Percentiles rank a stretch among this genome's conserved stretches.
phyloP scores from a whole-genome alignment of 2,329 filamentous ascomycete species.

The Neonectria hederae region DNA sequence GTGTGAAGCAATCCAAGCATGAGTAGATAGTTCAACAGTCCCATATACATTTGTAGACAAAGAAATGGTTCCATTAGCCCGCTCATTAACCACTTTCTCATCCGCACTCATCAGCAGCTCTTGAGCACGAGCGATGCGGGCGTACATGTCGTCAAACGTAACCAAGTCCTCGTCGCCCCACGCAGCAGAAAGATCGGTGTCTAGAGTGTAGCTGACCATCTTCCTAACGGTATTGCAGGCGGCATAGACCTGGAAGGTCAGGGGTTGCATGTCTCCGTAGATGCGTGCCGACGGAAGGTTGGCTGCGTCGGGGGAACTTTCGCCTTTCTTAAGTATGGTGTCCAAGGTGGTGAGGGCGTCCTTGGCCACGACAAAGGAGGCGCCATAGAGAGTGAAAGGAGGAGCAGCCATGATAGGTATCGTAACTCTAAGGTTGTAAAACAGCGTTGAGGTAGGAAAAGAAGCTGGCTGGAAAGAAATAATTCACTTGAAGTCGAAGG shows the following conservation, averaged over 20 bases:
- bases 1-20: background rate
- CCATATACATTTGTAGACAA: background rate
- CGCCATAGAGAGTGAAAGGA: background rate
- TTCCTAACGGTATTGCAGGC: constrained; percentile 40
- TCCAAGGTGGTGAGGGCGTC: background rate
- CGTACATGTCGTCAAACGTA: constrained; percentile 46
- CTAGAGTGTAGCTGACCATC: background rate
- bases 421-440: background rate
- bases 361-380: background rate
- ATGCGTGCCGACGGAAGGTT: constrained; percentile 46
- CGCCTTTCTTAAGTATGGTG: constrained; percentile 23
- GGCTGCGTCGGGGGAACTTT: constrained; percentile 43
- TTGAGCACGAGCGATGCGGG: constrained; percentile 43
- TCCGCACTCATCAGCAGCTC: constrained; percentile 43
- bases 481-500: background rate
- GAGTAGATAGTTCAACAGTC: background rate
- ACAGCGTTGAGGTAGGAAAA: background rate
- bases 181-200: background rate
- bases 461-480: background rate
- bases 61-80: background rate
- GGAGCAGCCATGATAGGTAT: background rate
- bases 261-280: constrained; percentile 51
- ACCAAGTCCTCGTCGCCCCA: constrained; percentile 39
- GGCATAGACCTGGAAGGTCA: constrained; percentile 50
- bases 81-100: constrained; percentile 23